Evolutionary conservation across 129 eudicot genomes (phyloP), one percentile per base, ranked within the genome.

Genomic region (Artemisia argyi): DNA sequence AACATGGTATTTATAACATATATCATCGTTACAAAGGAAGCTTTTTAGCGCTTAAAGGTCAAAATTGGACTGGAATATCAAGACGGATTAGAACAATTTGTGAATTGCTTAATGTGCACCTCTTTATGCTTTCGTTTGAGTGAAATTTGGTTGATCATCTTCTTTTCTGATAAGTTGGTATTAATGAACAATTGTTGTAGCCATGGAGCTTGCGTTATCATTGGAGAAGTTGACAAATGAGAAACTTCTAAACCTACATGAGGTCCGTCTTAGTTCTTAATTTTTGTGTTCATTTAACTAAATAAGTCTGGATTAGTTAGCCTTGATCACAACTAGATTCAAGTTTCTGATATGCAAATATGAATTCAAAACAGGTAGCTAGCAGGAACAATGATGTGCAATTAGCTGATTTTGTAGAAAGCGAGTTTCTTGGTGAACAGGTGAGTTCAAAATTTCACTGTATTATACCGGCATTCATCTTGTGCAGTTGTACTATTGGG

Each of bases 121-220:
- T 35, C 42, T 1, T 35, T 35, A 5, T 5, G 42, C 42, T 35
- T 35, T 35, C 2, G 8, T 35, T 35, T 35, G 42, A 35, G 42
- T 35, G 42, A 35, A 5, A 35, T 35, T 35, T 35, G 42, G 8
- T 6, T 35, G 42, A 35, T 35, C 8, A 35, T 5, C 32, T 28
- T 28, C 3, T 28, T 28, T n/a, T n/a, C n/a, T n/a, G n/a, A n/a
- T n/a, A n/a, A n/a, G n/a, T n/a, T n/a, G n/a, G n/a, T n/a, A n/a
- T n/a, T n/a, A n/a, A n/a, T n/a, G n/a, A n/a, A n/a, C n/a, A n/a
- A n/a, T n/a, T n/a, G n/a, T n/a, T 22, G 26, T 77, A 93, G 98
- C 97, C 50, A 90, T 90, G 98, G 98, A 93, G 73, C 94, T 90
- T 53, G 96, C 97, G 2, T 55, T 93, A 82, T 93, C 98, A 49